Base-by-base conservation (phyloP, 108 stramenopile genomes). In the Pseudonitzschia multistriata region DNA sequence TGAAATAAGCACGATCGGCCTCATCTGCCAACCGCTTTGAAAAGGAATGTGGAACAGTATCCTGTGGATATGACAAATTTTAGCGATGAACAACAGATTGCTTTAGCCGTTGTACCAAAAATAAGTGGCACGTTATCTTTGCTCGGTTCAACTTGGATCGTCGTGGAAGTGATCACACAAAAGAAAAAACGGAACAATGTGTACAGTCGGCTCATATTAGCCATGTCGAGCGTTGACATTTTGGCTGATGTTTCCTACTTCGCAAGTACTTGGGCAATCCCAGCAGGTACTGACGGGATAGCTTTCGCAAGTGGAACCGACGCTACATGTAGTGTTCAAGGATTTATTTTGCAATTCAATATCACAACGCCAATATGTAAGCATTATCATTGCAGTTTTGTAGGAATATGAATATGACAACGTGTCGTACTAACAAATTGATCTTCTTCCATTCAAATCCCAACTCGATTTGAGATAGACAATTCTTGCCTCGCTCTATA, bases 341-440 rank as follows among this genome's bases (percentile, higher is more conserved):
- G 53, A 40, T 62, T 62, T 47, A 53, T 73, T 25, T 1, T 73
- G 19, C 62, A 65, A 55, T 6, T 50, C 5, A 50, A 52, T 22
- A 73, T 73, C 30, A 33, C 39, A 13, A 22, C 27, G 30, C 64
- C 64, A 17, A 24, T 61, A 5, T 71, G 68, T 69, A 62, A 24
- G 61, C 42, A 68, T 37, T 5, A 54, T 30, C 28, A n/a, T 52
- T 1, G 37, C 29, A n/a, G 2, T 34, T 8, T 5, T 37, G 37
- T 8, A 37, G 37, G 15, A 33, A 30, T 61, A 7, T 42, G 48
- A 7, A 14, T 7, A 7, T 7, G 37, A 8, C 8, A 8, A 37
- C 37, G 64, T 15, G 31, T 79, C 17, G 73, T 59, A 22, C 45
- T 80, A 34, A 77, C 67, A 29, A 83, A 80, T 8, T 8, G 37